Conservation (phyloP, 768 basidiomycete genomes). For the Amanita thiersii region DNA sequence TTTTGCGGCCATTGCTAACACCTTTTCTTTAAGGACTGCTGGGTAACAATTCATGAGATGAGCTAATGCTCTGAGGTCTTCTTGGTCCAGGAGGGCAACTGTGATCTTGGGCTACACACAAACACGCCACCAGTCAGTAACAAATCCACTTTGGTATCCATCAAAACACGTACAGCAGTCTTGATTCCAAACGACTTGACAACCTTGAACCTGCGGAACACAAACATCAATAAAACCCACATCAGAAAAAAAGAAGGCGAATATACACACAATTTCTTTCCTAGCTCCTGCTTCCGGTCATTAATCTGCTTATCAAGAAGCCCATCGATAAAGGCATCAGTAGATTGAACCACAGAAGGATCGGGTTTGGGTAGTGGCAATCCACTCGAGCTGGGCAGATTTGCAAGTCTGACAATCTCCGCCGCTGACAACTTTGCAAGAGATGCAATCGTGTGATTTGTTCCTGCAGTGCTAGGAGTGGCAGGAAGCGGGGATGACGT, state of each 20-base stretch:
- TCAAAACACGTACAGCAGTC: conserved; percentile 47
- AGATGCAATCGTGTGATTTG: conserved; percentile 55
- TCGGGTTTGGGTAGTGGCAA: conserved; percentile 66
- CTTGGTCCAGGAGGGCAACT: conserved; percentile 74
- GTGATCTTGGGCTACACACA: conserved; percentile 67
- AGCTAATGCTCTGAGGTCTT: conserved; percentile 76
- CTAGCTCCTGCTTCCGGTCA: conserved; percentile 71
- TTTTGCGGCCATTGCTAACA: conserved; percentile 24
- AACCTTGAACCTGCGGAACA: conserved; percentile 33
- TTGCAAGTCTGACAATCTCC: conserved; percentile 66
- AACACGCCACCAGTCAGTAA: conserved; percentile 4
- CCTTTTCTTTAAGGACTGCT: conserved; percentile 75
- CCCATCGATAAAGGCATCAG: conserved; percentile 65
- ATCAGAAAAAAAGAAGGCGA: conserved; percentile 8
- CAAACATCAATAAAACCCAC: neutral
- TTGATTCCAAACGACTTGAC: conserved; percentile 81
- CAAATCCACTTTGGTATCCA: neutral
- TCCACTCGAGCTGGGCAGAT: conserved; percentile 36
- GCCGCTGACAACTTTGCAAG: conserved; percentile 68
- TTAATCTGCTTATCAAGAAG: conserved; percentile 46
- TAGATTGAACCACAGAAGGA: conserved; percentile 55
- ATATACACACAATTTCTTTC: conserved; percentile 60
- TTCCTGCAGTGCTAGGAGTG: conserved; percentile 10
- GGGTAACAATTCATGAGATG: conserved; percentile 88
- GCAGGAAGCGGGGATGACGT: conserved; percentile 60